Evolutionary conservation across 2,329 filamentous ascomycete species (phyloP).

Genomic region (Diaporthe longicolla): DNA sequence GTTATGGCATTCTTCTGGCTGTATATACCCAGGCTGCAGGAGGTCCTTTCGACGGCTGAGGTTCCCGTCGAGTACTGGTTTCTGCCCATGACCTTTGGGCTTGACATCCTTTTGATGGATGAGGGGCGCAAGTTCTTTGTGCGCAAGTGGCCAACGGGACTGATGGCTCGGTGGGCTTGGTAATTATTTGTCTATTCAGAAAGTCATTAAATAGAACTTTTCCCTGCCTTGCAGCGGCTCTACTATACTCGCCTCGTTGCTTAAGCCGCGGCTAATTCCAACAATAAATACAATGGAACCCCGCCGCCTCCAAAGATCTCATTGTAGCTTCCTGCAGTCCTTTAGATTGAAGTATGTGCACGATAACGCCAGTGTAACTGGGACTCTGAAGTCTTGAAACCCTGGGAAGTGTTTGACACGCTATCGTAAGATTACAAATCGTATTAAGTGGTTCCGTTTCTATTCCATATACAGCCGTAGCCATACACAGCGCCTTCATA

Average conservation of each 20-base stretch:
- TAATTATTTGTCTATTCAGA: slow-evolving; percentile 51
- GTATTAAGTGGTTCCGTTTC: too few relatives aligned
- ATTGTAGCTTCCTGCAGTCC: neutral
- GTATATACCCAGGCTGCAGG: slow-evolving; percentile 77
- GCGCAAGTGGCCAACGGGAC: slow-evolving; percentile 69
- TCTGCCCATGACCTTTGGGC: slow-evolving; percentile 79
- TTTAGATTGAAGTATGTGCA: neutral
- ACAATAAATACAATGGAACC: neutral
- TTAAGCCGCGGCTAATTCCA: neutral
- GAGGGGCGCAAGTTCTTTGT: slow-evolving; percentile 76
- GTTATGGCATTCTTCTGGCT: slow-evolving; percentile 78
- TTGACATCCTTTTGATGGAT: slow-evolving; percentile 74
- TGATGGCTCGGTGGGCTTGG: slow-evolving; percentile 75
- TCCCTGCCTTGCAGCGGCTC: neutral
- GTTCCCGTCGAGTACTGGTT: slow-evolving; percentile 84
- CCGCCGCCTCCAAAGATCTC: neutral
- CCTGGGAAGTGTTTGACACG: neutral
- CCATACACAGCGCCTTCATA: too few relatives aligned
- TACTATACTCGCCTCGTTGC: neutral
- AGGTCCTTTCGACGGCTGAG: slow-evolving; percentile 69
- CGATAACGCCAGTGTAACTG: neutral
- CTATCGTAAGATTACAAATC: neutral
- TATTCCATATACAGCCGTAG: too few relatives aligned
- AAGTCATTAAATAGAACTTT: neutral
- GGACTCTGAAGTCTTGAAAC: neutral